Percentiles rank a stretch among this genome's conserved stretches.
Conservation (phyloP, 441 rosid genomes). For the Brassica balearica region DNA sequence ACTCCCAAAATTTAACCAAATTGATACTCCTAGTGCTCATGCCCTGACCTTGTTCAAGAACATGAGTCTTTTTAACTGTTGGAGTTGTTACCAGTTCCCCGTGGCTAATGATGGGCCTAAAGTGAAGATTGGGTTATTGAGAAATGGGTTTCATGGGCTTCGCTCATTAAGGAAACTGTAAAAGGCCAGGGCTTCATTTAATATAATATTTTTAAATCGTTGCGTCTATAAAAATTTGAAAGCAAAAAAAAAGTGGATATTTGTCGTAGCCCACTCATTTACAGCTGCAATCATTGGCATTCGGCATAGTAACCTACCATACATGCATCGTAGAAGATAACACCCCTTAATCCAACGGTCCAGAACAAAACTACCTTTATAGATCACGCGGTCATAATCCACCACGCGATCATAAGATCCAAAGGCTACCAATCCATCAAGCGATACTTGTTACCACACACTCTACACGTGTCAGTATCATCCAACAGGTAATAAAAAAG, state of each 20-base stretch:
- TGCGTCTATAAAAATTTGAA: not conserved
- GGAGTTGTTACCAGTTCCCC: too few species aligned
- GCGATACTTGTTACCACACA: conserved; percentile 8
- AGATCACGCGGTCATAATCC: not conserved
- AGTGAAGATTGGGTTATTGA: not conserved
- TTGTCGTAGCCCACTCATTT: conserved; percentile 41
- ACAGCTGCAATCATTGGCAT: conserved; percentile 43
- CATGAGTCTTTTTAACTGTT: too few species aligned
- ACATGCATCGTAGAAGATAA: conserved; percentile 28
- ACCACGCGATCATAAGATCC: conserved; percentile 24
- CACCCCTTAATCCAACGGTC: conserved; percentile 33
- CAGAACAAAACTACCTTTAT: not conserved
- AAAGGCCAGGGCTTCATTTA: not conserved
- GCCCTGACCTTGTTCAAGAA: too few species aligned
- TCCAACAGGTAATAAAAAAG: conserved; percentile 16
- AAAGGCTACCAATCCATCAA: conserved; percentile 29
- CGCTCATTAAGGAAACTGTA: not conserved
- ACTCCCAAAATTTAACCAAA: too few species aligned
- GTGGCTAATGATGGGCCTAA: not conserved
- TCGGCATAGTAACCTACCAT: conserved; percentile 15
- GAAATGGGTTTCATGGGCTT: not conserved
- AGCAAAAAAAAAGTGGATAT: conserved; percentile 38
- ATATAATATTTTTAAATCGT: not conserved
- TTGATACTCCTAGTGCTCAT: too few species aligned
- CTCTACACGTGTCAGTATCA: conserved; percentile 38